Percentiles rank a stretch among this genome's conserved stretches.
Conservation (phyloP, 768 basidiomycete species). For the Amyloporia xantha region DNA sequence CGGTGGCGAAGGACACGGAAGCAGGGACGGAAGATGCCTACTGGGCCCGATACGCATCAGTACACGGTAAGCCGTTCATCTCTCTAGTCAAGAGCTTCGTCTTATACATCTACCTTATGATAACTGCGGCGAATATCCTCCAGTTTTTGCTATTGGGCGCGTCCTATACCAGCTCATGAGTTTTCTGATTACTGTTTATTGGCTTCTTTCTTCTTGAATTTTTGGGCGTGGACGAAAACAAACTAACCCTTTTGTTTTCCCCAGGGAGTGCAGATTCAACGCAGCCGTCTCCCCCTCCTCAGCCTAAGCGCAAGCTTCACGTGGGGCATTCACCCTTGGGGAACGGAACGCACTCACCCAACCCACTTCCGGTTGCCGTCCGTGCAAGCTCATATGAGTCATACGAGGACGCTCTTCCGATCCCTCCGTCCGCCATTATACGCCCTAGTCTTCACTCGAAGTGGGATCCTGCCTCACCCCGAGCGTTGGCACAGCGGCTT, state of each 20-base stretch:
- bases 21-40: slow-evolving; percentile 52
- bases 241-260: too few species aligned
- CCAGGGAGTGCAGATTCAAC: slow-evolving; percentile 71
- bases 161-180: background rate
- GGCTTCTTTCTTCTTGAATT: too few species aligned
- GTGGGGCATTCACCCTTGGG: slow-evolving; percentile 12
- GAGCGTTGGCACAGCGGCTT: slow-evolving; percentile 21
- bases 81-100: background rate
- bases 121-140: background rate
- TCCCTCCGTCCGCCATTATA: slow-evolving; percentile 12
- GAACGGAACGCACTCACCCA: slow-evolving; percentile 16
- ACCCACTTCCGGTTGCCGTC: slow-evolving; percentile 18
- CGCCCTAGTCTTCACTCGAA: slow-evolving; percentile 13
- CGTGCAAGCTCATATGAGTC: slow-evolving; percentile 11
- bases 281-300: slow-evolving; percentile 42
- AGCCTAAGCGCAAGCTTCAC: slow-evolving; percentile 22
- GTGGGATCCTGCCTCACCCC: slow-evolving; percentile 26
- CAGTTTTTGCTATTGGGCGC: background rate
- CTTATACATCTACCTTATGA: background rate
- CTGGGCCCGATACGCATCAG: slow-evolving; percentile 66
- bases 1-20: slow-evolving; percentile 19
- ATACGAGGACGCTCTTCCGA: slow-evolving; percentile 18
- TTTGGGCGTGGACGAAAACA: too few species aligned
- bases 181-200: too few species aligned
- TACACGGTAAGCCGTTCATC: slow-evolving; percentile 49